Percentiles rank a stretch among this genome's conserved stretches.
Conservation (phyloP, 176 grass and related monocot species). For the Ensete ventricosum region DNA sequence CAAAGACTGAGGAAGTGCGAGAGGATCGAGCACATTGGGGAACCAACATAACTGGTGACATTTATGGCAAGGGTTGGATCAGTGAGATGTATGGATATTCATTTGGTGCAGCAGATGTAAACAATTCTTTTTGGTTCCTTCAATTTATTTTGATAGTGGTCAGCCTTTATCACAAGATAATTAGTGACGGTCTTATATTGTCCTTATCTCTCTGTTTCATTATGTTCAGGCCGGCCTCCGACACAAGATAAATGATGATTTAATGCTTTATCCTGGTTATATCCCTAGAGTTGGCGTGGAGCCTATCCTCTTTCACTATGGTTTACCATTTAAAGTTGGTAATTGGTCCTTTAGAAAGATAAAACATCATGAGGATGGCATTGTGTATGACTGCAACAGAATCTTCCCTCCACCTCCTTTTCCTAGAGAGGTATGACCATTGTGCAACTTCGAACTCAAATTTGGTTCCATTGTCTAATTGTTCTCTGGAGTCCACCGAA, state of each 20-base stretch:
- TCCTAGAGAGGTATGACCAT: constrained; percentile 67
- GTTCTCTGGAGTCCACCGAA: not conserved
- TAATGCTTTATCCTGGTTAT: constrained; percentile 99
- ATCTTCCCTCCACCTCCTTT: constrained; percentile 77
- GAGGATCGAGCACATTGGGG: constrained; percentile 86
- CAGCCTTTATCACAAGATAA: not conserved
- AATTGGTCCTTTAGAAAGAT: constrained; percentile 97
- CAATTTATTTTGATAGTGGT: constrained; percentile 16
- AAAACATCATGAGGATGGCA: constrained; percentile 82
- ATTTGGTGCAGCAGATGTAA: constrained; percentile 98
- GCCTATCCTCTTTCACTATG: constrained; percentile 91
- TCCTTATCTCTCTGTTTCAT: constrained; percentile 23
- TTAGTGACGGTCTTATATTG: constrained; percentile 13
- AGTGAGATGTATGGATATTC: constrained; percentile 99
- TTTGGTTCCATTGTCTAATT: not conserved
- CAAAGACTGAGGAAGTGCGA: constrained; percentile 95
- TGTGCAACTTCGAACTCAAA: not conserved
- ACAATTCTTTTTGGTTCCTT: constrained; percentile 11
- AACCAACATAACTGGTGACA: constrained; percentile 97
- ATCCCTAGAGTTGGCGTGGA: constrained; percentile 65
- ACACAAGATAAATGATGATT: constrained; percentile 93
- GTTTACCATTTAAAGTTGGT: constrained; percentile 82
- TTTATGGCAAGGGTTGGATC: constrained; percentile 95
- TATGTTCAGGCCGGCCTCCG: constrained; percentile 65
- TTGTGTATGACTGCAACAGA: constrained; percentile 86